A percentile compares a stretch with the other conserved stretches of the same genome.
phyloP scores from a whole-genome alignment of 1,284 basidiomycete species.

The Hortiboletus rubellus region DNA sequence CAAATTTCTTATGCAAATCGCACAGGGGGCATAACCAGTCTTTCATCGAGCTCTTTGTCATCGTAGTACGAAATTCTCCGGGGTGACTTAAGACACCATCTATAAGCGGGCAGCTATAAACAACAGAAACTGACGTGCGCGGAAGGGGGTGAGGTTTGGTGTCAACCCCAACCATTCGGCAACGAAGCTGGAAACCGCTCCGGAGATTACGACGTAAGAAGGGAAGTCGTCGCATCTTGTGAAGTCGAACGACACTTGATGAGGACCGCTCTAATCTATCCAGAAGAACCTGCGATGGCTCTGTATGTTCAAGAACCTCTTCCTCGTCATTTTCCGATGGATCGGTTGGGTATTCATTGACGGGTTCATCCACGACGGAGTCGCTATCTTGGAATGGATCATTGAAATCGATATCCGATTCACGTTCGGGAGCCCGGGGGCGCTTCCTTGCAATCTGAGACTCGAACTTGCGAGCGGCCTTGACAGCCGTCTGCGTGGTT shows the following conservation, averaged over 20 bases:
- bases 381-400: constrained; percentile 3
- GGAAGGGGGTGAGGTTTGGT: constrained; percentile 16
- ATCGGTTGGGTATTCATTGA: neutral
- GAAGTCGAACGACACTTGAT: constrained; percentile 18
- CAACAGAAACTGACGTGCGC: constrained; percentile 27
- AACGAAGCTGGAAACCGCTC: constrained; percentile 45
- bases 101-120: constrained; percentile 23
- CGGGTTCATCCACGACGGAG: constrained; percentile 1
- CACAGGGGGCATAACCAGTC: constrained; percentile 66
- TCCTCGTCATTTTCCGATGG: constrained; percentile 15
- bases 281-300: constrained; percentile 26
- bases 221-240: constrained; percentile 41
- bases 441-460: constrained; percentile 6
- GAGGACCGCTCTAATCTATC: constrained; percentile 24
- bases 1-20: constrained; percentile 49
- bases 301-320: neutral
- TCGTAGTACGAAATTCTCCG: neutral
- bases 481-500: constrained; percentile 3
- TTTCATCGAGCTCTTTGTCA: constrained; percentile 22
- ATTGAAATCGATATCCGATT: constrained; percentile 10
- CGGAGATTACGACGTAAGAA: constrained; percentile 55
- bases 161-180: constrained; percentile 20
- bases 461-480: constrained; percentile 14
- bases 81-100: constrained; percentile 3
- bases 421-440: neutral